These are phyloP conservation scores for Podila horticola DNA, from an alignment of 192 early-diverging fungal species.

Conservation along the genomic window DNA sequence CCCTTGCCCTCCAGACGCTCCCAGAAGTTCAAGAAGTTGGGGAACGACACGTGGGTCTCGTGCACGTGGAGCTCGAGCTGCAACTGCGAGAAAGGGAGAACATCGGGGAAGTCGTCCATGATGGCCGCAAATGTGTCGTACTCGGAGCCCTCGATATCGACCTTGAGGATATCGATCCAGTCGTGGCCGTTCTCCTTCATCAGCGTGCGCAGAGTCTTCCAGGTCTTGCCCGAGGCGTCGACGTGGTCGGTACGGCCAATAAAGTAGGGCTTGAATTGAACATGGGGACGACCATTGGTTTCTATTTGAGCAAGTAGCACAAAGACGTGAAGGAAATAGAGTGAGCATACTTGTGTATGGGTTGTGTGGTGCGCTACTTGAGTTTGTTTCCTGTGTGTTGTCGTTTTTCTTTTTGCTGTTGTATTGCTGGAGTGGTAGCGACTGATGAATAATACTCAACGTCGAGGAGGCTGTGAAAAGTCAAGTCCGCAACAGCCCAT, in stretches of 20 bases:
- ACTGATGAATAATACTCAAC: too few species aligned
- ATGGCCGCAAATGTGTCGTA: constrained; percentile 32
- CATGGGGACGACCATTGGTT: constrained; percentile 14
- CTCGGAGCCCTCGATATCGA: constrained; percentile 43
- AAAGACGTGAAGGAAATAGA: background rate
- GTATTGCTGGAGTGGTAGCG: too few species aligned
- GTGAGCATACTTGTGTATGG: background rate
- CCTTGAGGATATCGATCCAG: constrained; percentile 52
- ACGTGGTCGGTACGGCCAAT: constrained; percentile 19
- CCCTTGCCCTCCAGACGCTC: constrained; percentile 41
- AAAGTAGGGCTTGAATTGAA: constrained; percentile 33
- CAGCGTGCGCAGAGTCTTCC: constrained; percentile 31
- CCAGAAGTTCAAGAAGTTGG: constrained; percentile 36
- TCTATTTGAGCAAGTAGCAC: constrained; percentile 22
- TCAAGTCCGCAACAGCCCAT: background rate
- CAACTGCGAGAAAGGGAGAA: constrained; percentile 38
- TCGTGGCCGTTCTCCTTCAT: constrained; percentile 50
- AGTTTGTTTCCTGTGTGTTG: too few species aligned
- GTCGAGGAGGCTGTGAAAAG: too few species aligned
- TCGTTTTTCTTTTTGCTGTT: too few species aligned
- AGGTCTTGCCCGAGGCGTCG: constrained; percentile 1
- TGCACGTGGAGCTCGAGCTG: constrained; percentile 41
- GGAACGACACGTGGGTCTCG: background rate
- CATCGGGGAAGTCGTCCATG: constrained; percentile 47
- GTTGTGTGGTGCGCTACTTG: too few species aligned